Percentiles rank a stretch among this genome's conserved stretches.
Conservation (phyloP, 2,329 filamentous ascomycete genomes). For the Verticillium tricorpus region DNA sequence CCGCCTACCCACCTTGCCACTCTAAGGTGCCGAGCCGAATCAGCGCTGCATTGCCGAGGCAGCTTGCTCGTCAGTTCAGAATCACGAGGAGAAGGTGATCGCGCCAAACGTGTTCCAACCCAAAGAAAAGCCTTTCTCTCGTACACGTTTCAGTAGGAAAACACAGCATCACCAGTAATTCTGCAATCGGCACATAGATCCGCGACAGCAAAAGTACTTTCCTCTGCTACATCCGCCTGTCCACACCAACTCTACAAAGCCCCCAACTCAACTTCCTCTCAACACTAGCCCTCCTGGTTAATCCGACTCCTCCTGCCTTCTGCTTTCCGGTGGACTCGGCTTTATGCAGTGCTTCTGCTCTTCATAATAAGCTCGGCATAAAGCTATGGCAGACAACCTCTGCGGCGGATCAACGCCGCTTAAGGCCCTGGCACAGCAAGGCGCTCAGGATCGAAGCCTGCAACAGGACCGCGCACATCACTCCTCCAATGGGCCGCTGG, state of each 20-base stretch:
- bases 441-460: conserved; percentile 34
- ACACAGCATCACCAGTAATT: too few species aligned
- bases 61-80: neutral
- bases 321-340: too few species aligned
- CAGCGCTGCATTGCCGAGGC: too few species aligned
- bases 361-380: neutral
- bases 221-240: too few species aligned
- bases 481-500: conserved; percentile 21
- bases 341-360: neutral
- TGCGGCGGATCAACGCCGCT: conserved; percentile 38
- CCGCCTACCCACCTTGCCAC: neutral
- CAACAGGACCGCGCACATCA: conserved; percentile 34
- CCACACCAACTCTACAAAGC: too few species aligned
- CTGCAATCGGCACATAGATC: too few species aligned
- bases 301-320: too few species aligned
- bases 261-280: too few species aligned
- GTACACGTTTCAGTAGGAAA: too few species aligned
- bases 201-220: too few species aligned
- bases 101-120: neutral
- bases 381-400: conserved; percentile 33
- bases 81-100: neutral
- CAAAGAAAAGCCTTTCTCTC: too few species aligned
- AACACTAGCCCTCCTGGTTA: too few species aligned
- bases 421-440: conserved; percentile 37
- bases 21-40: neutral